phyloP scores from a whole-genome alignment of 2,329 filamentous ascomycete genomes.

The Fusarium stilboides region DNA sequence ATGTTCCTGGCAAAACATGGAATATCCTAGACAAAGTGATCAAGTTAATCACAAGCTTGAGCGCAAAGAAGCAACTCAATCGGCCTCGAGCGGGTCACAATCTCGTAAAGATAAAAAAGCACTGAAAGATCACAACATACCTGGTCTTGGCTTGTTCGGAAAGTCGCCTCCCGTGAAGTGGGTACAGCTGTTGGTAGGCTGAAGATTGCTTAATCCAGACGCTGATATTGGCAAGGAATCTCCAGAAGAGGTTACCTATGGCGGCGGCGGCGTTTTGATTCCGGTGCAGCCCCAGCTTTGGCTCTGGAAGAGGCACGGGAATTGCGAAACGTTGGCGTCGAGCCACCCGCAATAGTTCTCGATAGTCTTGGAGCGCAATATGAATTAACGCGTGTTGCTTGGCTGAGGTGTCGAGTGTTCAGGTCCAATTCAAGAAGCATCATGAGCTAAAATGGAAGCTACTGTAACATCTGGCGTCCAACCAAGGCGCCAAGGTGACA shows the following conservation, averaged over 20 bases:
- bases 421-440: constrained; percentile 9
- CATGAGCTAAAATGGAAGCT: constrained; percentile 21
- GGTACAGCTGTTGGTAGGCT: constrained; percentile 19
- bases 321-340: constrained; percentile 39
- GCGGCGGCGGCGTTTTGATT: constrained; percentile 14
- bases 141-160: not conserved
- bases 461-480: constrained; percentile 33
- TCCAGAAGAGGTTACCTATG: constrained; percentile 4
- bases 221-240: constrained; percentile 41
- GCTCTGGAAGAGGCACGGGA: constrained; percentile 2
- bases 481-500: constrained; percentile 41
- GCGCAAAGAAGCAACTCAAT: constrained; percentile 16
- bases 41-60: constrained; percentile 21
- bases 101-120: not conserved
- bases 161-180: constrained; percentile 23
- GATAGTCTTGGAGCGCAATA: constrained; percentile 9
- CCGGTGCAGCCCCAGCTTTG: not conserved
- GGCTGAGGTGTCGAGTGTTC: constrained; percentile 5
- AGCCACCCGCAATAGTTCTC: constrained; percentile 22
- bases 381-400: constrained; percentile 5
- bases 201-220: constrained; percentile 21
- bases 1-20: constrained; percentile 31
- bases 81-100: constrained; percentile 18
- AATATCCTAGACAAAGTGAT: constrained; percentile 29
- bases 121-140: constrained; percentile 4